These are phyloP conservation scores for Lentinula guzmanii DNA, from an alignment of 768 basidiomycete species.

Conservation along the genomic window DNA sequence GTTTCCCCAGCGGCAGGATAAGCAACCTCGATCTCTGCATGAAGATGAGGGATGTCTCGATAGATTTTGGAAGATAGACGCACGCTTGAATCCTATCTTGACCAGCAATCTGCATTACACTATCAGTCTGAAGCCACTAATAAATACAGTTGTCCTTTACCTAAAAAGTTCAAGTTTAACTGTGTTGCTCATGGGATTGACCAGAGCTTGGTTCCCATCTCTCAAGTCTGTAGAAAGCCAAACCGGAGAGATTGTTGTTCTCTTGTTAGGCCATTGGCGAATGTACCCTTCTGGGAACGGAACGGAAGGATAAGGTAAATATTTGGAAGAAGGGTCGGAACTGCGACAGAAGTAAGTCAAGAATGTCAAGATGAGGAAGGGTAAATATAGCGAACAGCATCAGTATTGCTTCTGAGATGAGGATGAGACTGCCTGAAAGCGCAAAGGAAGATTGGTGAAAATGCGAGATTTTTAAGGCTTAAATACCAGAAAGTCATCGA, in stretches of 20 bases:
- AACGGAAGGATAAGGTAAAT: conserved; percentile 63
- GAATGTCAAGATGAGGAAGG: background rate
- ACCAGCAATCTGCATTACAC: conserved; percentile 61
- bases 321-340: conserved; percentile 63
- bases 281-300: conserved; percentile 38
- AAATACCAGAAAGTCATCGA: conserved; percentile 5
- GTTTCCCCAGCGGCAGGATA: conserved; percentile 81
- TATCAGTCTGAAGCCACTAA: conserved; percentile 38
- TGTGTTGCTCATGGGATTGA: conserved; percentile 77
- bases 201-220: conserved; percentile 80
- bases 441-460: background rate
- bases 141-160: conserved; percentile 13
- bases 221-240: conserved; percentile 83
- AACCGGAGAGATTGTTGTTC: conserved; percentile 56
- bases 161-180: conserved; percentile 49
- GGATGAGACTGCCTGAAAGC: background rate
- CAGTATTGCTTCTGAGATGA: conserved; percentile 25
- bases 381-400: conserved; percentile 33
- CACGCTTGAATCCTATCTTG: conserved; percentile 69
- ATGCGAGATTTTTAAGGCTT: background rate
- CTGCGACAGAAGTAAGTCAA: conserved; percentile 22
- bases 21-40: conserved; percentile 66
- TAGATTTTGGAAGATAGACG: background rate
- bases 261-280: conserved; percentile 69
- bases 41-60: background rate